Evolutionary conservation across 2,329 filamentous ascomycete genomes (phyloP).

Genomic region (Pseudogymnoascus sp.): DNA sequence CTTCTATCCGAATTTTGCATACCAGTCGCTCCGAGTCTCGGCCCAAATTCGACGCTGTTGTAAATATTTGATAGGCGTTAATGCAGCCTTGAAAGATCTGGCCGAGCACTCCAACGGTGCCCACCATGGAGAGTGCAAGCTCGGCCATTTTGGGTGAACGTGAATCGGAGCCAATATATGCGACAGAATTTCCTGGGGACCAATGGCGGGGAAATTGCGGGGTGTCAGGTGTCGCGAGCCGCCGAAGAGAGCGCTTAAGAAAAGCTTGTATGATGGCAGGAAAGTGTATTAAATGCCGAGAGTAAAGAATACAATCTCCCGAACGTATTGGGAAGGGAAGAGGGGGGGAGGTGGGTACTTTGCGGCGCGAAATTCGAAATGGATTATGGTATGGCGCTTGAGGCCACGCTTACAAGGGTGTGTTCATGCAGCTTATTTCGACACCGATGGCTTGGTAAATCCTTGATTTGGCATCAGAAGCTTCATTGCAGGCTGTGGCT

Average conservation of each 20-base stretch:
- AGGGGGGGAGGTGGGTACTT: constrained; percentile 2
- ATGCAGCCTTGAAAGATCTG: constrained; percentile 43
- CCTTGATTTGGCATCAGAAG: not conserved
- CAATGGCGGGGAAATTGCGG: constrained; percentile 8
- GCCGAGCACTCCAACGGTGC: constrained; percentile 38
- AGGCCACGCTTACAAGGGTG: constrained; percentile 5
- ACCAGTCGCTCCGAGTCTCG: constrained; percentile 37
- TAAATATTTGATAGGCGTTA: constrained; percentile 40
- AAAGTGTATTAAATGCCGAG: not conserved
- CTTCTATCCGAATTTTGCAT: constrained; percentile 43
- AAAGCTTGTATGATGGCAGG: not conserved
- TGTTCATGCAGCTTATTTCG: not conserved
- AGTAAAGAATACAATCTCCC: not conserved
- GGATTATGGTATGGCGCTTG: constrained; percentile 5
- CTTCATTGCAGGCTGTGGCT: not conserved
- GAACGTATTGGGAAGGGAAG: not conserved
- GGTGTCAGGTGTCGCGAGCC: not conserved
- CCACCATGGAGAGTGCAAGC: constrained; percentile 35
- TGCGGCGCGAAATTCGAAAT: not conserved
- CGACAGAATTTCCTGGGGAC: not conserved
- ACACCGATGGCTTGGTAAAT: not conserved
- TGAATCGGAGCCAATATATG: not conserved
- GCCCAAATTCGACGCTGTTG: constrained; percentile 36
- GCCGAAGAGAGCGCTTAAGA: constrained; percentile 4
- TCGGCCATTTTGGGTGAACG: constrained; percentile 30